These are phyloP conservation scores for Zygoascus meyerae DNA, from an alignment of 1,139 yeast genomes.

Conservation along the genomic window DNA sequence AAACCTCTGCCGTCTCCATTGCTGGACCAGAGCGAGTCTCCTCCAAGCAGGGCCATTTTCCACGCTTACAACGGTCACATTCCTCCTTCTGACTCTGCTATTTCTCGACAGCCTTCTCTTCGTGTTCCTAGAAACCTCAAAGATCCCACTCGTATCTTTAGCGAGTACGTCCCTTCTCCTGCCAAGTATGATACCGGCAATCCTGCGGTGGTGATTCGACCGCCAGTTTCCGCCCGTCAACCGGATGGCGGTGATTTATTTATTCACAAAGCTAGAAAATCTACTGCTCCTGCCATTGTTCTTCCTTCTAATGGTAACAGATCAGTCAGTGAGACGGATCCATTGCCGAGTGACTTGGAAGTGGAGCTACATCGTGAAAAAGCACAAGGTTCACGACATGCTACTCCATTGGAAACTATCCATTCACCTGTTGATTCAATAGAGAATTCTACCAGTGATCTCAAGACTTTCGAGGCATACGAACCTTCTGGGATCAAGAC, in stretches of 20 bases:
- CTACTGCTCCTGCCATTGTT: no score
- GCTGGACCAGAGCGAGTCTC: conserved; percentile 15
- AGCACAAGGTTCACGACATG: no score
- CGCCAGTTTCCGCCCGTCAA: background rate
- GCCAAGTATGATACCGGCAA: background rate
- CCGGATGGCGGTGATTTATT: background rate
- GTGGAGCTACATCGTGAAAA: no score
- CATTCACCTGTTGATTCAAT: no score
- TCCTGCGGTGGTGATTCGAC: background rate
- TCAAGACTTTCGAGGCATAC: conserved; percentile 25
- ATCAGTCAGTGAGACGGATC: no score
- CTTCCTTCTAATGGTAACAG: no score
- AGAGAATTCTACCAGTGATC: no score
- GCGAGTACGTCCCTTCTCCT: conserved; percentile 19
- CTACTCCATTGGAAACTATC: no score
- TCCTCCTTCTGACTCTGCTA: conserved; percentile 22
- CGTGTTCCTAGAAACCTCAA: conserved; percentile 10
- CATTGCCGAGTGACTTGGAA: no score
- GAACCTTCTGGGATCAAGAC: conserved; percentile 22
- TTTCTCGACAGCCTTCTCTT: conserved; percentile 22
- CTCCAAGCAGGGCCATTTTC: conserved; percentile 17
- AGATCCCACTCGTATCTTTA: conserved; percentile 14
- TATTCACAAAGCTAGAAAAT: background rate
- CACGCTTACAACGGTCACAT: conserved; percentile 22
- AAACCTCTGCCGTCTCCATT: conserved; percentile 32